Base-by-base conservation (phyloP, 2,329 filamentous ascomycete species). In the Nothophaeocryptopus gaeumannii region DNA sequence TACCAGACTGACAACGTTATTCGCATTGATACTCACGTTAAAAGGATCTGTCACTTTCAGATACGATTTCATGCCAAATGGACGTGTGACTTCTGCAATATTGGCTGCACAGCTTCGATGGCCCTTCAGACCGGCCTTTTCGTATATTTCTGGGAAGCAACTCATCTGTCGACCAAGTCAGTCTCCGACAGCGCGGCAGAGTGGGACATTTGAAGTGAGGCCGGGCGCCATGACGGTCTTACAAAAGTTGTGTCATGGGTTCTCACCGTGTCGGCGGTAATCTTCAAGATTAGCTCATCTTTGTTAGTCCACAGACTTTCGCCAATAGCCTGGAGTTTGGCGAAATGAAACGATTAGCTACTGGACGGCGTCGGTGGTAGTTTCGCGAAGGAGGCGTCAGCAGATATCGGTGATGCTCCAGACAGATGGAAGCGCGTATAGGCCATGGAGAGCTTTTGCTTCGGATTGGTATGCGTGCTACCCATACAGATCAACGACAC, bases 401-500 rank as follows among this genome's bases (percentile, higher is more conserved):
- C 20, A 26, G 20, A 26, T 26, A 13, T 33, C 1, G 69, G 65
- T 9, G 65, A 64, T 2, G 62, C 63, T 29, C 70, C 69, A 33
- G 52, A 56, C 37, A 70, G 60, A 40, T 67, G 65, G 58, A 67
- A 71, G 14, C 69, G 64, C 7, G 70, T 71, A 59, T 72, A 70
- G 47, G 66, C 64, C 60, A 69, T 66, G 15, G 63, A 67, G 36
- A 72, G 58, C 51, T 71, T 69, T 51, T 72, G 69, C 30, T 54
- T 48, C 34, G 63, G 54, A 30, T 61, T 42, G 15, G 56, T 62
- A 49, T 55, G 59, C 63, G 59, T 72, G 70, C 43, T 66, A 61
- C 45, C 70, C 70, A 42, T 72, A 62, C 29, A 71, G 57, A 51
- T 72, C 70, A 33, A 70, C 63, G 43, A 72, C 58, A 48, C 69